These are phyloP conservation scores for Stropharia rugosoannulata DNA, from an alignment of 768 basidiomycete genomes.

Conservation along the genomic window DNA sequence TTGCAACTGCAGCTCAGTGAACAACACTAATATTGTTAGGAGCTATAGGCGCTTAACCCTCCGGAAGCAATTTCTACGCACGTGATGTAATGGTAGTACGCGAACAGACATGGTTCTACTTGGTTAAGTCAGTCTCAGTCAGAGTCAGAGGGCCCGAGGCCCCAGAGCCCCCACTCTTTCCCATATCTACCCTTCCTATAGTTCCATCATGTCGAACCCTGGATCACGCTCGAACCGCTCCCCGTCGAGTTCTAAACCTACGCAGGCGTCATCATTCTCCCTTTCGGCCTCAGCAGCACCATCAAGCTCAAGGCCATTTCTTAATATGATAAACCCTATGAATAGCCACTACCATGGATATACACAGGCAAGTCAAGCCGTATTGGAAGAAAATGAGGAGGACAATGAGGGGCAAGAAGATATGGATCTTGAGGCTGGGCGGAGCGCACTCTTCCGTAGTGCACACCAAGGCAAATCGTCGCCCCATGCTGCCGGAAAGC, in stretches of 20 bases:
- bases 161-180: conserved; percentile 1
- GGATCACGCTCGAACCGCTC: conserved; percentile 19
- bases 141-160: conserved; percentile 15
- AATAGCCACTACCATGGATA: conserved; percentile 75
- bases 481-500: conserved; percentile 43
- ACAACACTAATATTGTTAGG: too few species aligned
- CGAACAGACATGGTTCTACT: conserved; percentile 16
- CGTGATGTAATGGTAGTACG: conserved; percentile 14
- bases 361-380: conserved; percentile 66
- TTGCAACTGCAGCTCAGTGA: not conserved
- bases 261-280: conserved; percentile 36
- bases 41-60: not conserved
- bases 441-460: conserved; percentile 34
- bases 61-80: conserved; percentile 1
- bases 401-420: conserved; percentile 36
- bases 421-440: conserved; percentile 67
- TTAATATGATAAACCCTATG: conserved; percentile 83
- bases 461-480: conserved; percentile 24
- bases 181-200: conserved; percentile 8
- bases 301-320: conserved; percentile 74
- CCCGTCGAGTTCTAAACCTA: conserved; percentile 31
- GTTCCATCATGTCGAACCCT: conserved; percentile 25
- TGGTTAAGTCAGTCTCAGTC: conserved; percentile 18
- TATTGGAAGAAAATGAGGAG: conserved; percentile 73
- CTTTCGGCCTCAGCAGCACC: conserved; percentile 33